These are phyloP conservation scores for Oryza nivara DNA, from an alignment of 176 grass and related monocot species.

Conservation along the genomic window DNA sequence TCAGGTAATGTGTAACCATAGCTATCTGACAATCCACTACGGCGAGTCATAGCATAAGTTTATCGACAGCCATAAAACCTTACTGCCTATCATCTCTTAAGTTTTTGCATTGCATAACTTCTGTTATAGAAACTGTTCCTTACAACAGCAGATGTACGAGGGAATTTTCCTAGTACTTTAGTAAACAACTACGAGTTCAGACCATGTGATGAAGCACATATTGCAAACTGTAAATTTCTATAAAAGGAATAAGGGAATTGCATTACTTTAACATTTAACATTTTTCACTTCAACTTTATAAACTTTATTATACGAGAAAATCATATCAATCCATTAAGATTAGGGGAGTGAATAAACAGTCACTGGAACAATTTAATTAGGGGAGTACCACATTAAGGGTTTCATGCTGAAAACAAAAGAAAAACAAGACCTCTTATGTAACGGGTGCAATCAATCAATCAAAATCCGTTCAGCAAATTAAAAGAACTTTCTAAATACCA, in stretches of 20 bases:
- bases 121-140: background rate
- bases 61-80: background rate
- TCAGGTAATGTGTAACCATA: background rate
- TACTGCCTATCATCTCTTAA: background rate
- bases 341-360: background rate
- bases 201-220: background rate
- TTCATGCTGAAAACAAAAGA: background rate
- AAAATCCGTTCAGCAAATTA: background rate
- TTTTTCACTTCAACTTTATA: background rate
- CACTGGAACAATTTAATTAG: background rate
- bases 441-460: background rate
- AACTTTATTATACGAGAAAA: background rate
- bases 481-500: background rate
- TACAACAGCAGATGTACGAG: constrained; percentile 11
- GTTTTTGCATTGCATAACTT: background rate
- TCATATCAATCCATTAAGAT: background rate
- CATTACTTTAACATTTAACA: background rate
- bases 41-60: background rate
- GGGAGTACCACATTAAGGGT: background rate
- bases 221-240: background rate
- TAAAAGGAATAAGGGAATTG: constrained; percentile 5
- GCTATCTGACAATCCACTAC: background rate
- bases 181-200: background rate
- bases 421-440: background rate
- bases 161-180: background rate